Evolutionary conservation across 768 basidiomycete species (phyloP).

Genomic region (Kwoniella heveanensis): DNA sequence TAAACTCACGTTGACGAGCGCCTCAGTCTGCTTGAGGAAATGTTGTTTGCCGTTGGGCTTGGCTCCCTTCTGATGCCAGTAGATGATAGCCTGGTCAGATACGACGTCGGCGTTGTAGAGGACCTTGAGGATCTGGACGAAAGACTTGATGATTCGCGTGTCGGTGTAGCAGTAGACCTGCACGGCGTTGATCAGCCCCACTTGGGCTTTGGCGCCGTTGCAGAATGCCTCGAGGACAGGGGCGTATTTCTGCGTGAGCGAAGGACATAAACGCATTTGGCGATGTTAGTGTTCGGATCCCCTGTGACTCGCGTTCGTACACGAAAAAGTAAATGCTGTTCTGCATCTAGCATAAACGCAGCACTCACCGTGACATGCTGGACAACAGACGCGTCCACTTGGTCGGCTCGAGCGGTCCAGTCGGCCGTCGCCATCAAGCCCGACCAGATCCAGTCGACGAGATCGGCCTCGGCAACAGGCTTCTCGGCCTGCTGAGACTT

Average conservation of each 20-base stretch:
- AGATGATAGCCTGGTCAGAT: conserved; percentile 93
- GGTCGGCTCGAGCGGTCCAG: conserved; percentile 85
- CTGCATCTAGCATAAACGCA: too few species aligned
- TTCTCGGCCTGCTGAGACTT: conserved; percentile 71
- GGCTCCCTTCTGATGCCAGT: conserved; percentile 96
- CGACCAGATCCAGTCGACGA: conserved; percentile 88
- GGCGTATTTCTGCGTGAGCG: conserved; percentile 67
- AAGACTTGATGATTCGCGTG: conserved; percentile 89
- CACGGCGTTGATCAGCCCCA: conserved; percentile 90
- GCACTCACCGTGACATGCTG: conserved; percentile 77
- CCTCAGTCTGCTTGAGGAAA: conserved; percentile 83
- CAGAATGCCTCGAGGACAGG: conserved; percentile 89
- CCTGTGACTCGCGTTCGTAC: too few species aligned
- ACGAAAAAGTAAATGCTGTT: too few species aligned
- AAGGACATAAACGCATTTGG: background rate
- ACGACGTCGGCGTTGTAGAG: conserved; percentile 95
- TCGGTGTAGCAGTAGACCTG: conserved; percentile 97
- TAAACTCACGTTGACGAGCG: conserved; percentile 78
- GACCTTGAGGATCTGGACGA: conserved; percentile 93
- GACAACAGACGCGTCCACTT: conserved; percentile 84
- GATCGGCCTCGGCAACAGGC: conserved; percentile 80
- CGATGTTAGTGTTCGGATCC: background rate
- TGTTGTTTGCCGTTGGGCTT: conserved; percentile 93
- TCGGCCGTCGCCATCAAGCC: conserved; percentile 85
- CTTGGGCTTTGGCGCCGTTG: conserved; percentile 81